Base-by-base conservation (phyloP, 140 eudicot genomes). In the Anethum foeniculum region DNA sequence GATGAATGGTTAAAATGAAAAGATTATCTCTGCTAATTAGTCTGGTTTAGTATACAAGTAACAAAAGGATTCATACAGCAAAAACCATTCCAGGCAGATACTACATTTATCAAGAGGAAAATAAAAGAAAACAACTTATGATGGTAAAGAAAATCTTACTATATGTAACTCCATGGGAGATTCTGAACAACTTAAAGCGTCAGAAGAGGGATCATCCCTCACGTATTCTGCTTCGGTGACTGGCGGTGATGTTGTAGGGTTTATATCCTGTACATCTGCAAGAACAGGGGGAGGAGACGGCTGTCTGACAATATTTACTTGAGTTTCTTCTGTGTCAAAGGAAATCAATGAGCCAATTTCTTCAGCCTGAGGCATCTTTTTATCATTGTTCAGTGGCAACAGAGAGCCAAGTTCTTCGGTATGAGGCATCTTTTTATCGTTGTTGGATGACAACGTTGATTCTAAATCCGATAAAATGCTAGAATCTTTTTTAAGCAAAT, bases 201-300 rank as follows among this genome's bases (percentile, higher is more conserved):
- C 91, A 73, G 83, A 54, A 25, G 84, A 73, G 54, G 90, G 68
- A 79, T 83, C 81, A 71, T 79, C 88, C 71, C 83, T 73, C 75
- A 81, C 83, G 56, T 80, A 69, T 32, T 88, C 90, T 21, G 84
- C 76, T 65, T 82, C 88, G 44, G 88, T 68, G 6, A 77, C 89
- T 21, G 79, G 80, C 12, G 88, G 82, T 75, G 92, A 82, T 68
- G 85, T 77, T 38, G 87, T 51, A 49, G 95, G 91, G 34, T 88
- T 32, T 86, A 95, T 81, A 86, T 95, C 97, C 73, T 90, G 97
- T 80, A 95, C 97, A 28, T 95, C 92, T 58, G 97, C 97, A 76
- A 95, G 90, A 76, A 95, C 90, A 67, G 99, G 92, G 32, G 99
- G 97, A 27, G 99, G 97, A 75, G 92, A 90, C 77, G 97, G 99